Conservation (phyloP, 768 basidiomycete genomes). For the Neoboletus subvelutipes region DNA sequence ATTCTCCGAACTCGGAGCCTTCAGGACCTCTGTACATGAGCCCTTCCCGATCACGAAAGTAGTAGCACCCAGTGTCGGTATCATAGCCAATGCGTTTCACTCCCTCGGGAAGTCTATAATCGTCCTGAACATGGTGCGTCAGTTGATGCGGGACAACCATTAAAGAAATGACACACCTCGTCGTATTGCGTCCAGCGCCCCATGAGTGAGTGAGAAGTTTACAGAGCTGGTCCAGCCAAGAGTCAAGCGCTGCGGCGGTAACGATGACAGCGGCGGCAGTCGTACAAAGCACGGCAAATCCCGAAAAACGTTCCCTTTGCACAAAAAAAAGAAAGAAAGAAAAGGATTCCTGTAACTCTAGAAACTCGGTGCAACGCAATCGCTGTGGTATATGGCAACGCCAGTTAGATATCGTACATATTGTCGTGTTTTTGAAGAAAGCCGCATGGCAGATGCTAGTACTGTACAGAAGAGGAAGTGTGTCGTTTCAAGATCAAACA, state of each 20-base stretch:
- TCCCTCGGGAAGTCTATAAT: constrained; percentile 52
- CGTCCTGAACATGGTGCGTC: constrained; percentile 37
- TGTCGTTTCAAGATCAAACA: constrained; percentile 23
- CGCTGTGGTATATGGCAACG: background rate
- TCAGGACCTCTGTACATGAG: constrained; percentile 54
- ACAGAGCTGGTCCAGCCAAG: constrained; percentile 23
- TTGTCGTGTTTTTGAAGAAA: background rate
- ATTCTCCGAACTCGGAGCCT: constrained; percentile 60
- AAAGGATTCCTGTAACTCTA: background rate
- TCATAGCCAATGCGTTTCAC: constrained; percentile 74
- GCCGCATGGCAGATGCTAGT: no score
- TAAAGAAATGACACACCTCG: constrained; percentile 18
- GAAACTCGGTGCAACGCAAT: background rate
- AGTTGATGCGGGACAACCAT: background rate
- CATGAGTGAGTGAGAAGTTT: constrained; percentile 19
- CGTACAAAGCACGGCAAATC: constrained; percentile 16
- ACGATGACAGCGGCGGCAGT: constrained; percentile 1
- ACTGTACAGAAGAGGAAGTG: constrained; percentile 22
- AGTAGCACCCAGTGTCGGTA: constrained; percentile 64
- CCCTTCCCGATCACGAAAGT: constrained; percentile 58
- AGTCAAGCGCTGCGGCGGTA: constrained; percentile 1
- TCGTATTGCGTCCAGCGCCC: constrained; percentile 41
- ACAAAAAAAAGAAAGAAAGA: background rate
- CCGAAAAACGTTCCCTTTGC: constrained; percentile 9
- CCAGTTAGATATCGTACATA: background rate